phyloP scores from a whole-genome alignment of 108 stramenopile species.

The Nannochloropsis granulata region DNA sequence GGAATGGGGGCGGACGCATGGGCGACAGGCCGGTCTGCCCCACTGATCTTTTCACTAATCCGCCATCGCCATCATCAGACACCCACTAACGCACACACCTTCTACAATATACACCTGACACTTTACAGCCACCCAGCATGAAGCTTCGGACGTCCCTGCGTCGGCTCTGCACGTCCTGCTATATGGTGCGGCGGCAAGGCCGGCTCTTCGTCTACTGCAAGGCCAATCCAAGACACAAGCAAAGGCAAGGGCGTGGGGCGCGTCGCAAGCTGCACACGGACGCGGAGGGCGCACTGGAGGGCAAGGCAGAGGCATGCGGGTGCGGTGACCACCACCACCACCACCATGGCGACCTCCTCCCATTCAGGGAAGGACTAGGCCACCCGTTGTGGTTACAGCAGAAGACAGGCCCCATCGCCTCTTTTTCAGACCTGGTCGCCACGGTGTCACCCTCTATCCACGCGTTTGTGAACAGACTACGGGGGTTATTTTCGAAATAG shows the following conservation, averaged over 20 bases:
- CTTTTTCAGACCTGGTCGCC: neutral
- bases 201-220: slow-evolving; percentile 24
- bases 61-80: too few relatives aligned
- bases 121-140: neutral
- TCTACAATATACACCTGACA: too few relatives aligned
- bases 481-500: neutral
- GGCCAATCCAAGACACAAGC: slow-evolving; percentile 32
- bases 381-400: neutral
- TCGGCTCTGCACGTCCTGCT: slow-evolving; percentile 26
- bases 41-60: too few relatives aligned
- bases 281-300: neutral
- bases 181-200: slow-evolving; percentile 19
- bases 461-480: neutral
- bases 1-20: too few relatives aligned
- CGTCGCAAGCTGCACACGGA: neutral
- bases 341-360: neutral
- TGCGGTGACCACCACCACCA: neutral
- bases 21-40: too few relatives aligned
- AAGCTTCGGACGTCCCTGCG: slow-evolving; percentile 21
- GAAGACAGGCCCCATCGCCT: neutral
- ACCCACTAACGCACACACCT: too few relatives aligned
- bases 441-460: neutral
- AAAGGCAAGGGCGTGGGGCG: slow-evolving; percentile 17
- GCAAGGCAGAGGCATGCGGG: neutral
- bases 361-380: neutral